phyloP scores from a whole-genome alignment of 495 filamentous ascomycete genomes.

The Aspergillus cristatus region DNA sequence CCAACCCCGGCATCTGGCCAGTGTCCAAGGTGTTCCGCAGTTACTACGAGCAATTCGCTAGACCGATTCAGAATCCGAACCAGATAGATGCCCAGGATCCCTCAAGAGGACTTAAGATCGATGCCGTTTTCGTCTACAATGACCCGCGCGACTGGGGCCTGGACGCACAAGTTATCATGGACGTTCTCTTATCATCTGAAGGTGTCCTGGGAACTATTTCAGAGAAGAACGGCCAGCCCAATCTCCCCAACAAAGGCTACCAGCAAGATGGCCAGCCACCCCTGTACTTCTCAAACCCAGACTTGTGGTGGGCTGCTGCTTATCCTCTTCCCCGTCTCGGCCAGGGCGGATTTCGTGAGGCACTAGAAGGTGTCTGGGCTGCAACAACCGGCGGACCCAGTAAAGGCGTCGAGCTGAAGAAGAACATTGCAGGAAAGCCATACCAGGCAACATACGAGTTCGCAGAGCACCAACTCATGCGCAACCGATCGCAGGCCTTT shows the following conservation, averaged over 20 bases:
- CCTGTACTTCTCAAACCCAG: conserved; percentile 83
- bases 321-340: conserved; percentile 85
- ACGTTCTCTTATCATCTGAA: conserved; percentile 63
- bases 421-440: conserved; percentile 79
- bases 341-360: conserved; percentile 83
- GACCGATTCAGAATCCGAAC: conserved; percentile 44
- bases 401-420: conserved; percentile 48
- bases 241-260: conserved; percentile 63
- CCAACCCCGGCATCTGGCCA: conserved; percentile 70
- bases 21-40: conserved; percentile 54
- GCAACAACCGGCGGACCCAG: conserved; percentile 55
- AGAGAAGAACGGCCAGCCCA: conserved; percentile 39
- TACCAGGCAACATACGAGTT: conserved; percentile 66
- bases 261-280: conserved; percentile 69
- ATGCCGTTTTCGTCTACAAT: conserved; percentile 82
- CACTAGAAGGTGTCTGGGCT: conserved; percentile 68
- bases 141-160: conserved; percentile 91
- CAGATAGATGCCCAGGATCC: conserved; percentile 27
- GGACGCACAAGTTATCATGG: conserved; percentile 72
- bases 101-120: conserved; percentile 53
- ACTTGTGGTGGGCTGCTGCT: conserved; percentile 76
- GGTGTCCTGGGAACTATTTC: conserved; percentile 75
- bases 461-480: conserved; percentile 63
- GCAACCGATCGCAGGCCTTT: conserved; percentile 45
- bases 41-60: conserved; percentile 52